Conservation (phyloP, 2,329 filamentous ascomycete genomes). For the Teratosphaeria viscida region DNA sequence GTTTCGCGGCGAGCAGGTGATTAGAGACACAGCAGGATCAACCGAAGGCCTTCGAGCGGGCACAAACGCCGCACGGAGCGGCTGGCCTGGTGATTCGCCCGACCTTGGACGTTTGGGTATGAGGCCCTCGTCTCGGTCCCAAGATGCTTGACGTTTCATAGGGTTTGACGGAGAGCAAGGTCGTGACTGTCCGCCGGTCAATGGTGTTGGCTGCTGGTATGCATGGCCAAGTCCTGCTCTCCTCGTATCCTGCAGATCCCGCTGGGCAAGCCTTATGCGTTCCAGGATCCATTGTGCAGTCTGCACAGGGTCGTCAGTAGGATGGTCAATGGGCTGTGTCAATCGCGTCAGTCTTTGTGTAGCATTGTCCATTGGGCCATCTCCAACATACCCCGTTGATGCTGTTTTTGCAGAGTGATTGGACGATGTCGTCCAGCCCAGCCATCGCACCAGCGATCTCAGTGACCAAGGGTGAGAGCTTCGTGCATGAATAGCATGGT, state of each 20-base stretch:
- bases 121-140: slow-evolving; percentile 10
- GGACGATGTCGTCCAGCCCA: slow-evolving; percentile 14
- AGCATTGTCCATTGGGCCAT: background rate
- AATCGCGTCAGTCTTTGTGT: background rate
- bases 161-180: slow-evolving; percentile 7
- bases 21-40: slow-evolving; percentile 4
- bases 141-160: slow-evolving; percentile 12
- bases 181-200: background rate
- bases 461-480: slow-evolving; percentile 13
- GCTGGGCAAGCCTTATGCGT: slow-evolving; percentile 9
- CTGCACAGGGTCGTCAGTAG: slow-evolving; percentile 8
- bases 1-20: slow-evolving; percentile 11
- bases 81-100: slow-evolving; percentile 7
- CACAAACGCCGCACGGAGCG: background rate
- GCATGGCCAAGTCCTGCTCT: background rate
- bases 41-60: slow-evolving; percentile 10
- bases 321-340: slow-evolving; percentile 9
- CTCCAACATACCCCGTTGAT: slow-evolving; percentile 5
- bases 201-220: slow-evolving; percentile 1
- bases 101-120: slow-evolving; percentile 13
- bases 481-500: slow-evolving; percentile 14
- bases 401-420: slow-evolving; percentile 7
- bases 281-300: slow-evolving; percentile 18
- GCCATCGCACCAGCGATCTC: slow-evolving; percentile 15
- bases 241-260: slow-evolving; percentile 9